Base-by-base conservation (phyloP, 202 grass and related monocot genomes). In the Setaria viridis region DNA sequence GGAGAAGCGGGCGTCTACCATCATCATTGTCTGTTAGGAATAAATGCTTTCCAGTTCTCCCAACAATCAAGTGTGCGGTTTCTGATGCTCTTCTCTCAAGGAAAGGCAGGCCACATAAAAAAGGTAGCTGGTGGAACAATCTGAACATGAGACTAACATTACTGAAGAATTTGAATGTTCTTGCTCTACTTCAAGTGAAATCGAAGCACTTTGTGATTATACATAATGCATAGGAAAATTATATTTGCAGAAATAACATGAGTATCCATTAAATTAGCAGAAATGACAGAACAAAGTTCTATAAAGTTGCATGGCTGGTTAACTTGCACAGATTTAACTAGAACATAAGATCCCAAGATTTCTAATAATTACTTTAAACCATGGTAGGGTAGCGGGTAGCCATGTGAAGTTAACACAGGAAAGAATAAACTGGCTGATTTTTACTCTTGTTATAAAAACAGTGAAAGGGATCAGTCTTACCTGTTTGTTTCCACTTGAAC, bases 401-500 rank as follows among this genome's bases (percentile, higher is more conserved):
- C 37, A 84, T 47, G 76, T 25, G 34, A 76, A 83, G 8, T 35
- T 71, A 83, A 87, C 53, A 75, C 13, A 42, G 67, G 39, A 70
- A 74, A 82, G 72, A 41, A 80, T 29, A 53, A 11, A 63, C 29
- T 46, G 11, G 57, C 29, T 67, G 67, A 47, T 83, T 45, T 45
- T 82, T 62, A 53, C 4, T 74, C 20, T 32, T 58, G 15, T 86
- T 82, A 33, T 85, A 82, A 54, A 79, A 85, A 63, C 12, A 87
- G 48, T 9, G 12, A 62, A 83, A 76, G 13, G 69, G 39, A 82
- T 62, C 37, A 77, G 29, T 56, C 47, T 77, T 89, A 92, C 95
- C 90, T 99, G 96, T 80, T 92, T 99, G 80, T 99, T 89, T 74
- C 96, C 96, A 78, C 96, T 96, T 82, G 96, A 99, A 83, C 96